Conservation (phyloP, 139 green algal genomes). For the Axilococcus clingmanii region DNA sequence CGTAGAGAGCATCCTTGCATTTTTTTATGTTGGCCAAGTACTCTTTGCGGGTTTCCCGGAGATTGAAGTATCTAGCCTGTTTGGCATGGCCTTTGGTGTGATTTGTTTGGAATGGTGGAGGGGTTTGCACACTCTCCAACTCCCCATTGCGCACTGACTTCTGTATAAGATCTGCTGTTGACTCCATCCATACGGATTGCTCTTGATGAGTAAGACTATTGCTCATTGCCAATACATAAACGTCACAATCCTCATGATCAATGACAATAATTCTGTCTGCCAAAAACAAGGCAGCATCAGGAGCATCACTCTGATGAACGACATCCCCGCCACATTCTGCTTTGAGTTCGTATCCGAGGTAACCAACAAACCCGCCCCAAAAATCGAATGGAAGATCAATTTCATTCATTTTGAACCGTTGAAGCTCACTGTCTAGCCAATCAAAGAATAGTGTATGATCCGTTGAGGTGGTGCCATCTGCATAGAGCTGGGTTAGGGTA, state of each 20-base stretch:
- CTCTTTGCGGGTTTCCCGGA: conserved; percentile 7
- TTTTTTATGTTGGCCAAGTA: conserved; percentile 70
- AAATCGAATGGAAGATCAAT: conserved; percentile 86
- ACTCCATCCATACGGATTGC: conserved; percentile 10
- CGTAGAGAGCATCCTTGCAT: conserved; percentile 60
- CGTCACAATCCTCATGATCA: conserved; percentile 60
- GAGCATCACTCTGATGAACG: conserved; percentile 23
- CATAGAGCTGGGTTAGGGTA: not conserved
- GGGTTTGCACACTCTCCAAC: no score
- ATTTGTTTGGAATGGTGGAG: no score
- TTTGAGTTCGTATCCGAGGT: conserved; percentile 96
- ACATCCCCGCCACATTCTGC: conserved; percentile 32
- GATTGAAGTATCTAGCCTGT: no score
- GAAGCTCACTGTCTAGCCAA: not conserved
- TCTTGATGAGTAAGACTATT: not conserved
- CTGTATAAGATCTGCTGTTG: not conserved
- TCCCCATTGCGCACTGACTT: not conserved
- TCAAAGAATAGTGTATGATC: not conserved
- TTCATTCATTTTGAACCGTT: not conserved
- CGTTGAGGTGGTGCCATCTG: conserved; percentile 5
- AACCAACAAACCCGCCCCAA: conserved; percentile 86
- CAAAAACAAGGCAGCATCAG: conserved; percentile 82
- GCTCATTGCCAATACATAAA: conserved; percentile 65
- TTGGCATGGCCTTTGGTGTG: no score
- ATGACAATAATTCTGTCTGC: conserved; percentile 77